Evolutionary conservation across 2,329 filamentous ascomycete genomes (phyloP), one percentile per base, ranked within the genome.

Genomic region (Alternaria infectoria): DNA sequence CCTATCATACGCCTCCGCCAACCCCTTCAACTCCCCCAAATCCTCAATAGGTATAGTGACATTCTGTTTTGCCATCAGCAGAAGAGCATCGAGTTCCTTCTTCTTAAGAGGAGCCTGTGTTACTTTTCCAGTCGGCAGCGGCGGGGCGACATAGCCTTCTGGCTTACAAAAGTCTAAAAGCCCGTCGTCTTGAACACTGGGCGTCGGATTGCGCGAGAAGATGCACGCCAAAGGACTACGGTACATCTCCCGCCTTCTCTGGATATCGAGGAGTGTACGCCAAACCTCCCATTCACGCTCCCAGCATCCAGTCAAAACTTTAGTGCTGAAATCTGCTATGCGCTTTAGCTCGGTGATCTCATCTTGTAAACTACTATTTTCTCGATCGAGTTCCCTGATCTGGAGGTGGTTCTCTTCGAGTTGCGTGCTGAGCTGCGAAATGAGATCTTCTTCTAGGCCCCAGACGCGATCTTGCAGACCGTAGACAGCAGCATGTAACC

Each of bases 11-110:
- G 57, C 57, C 23, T 61, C 25, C 15, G 69, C 57, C 58, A 64
- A 25, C 17, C 26, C 56, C 26, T 45, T 59, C 64, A 74, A 64
- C 23, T 74, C 70, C 15, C 60, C 57, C n/a, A 72, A 21, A 58
- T 74, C 71, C 64, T 72, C 66, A 5, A 49, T 44, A 11, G 74
- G 28, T 11, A 69, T 55, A 12, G 19, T 47, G 9, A 71, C 40
- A 61, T 74, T 74, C 54, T 69, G 65, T 55, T 68, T 60, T 10
- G 65, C 60, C 36, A 69, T 62, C 15, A 52, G 11, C 4, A 62
- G 17, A 23, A 72, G 32, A 7, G 62, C 50, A 28, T 70, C 62
- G 8, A 70, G 40, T 23, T 72, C 69, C 17, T 62, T 36, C 9
- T 55, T 64, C 56, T 56, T 61, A 13, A 61, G 45, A 19, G 13